Base-by-base conservation (phyloP, 2,329 filamentous ascomycete species). In the Phaeophleospora eucalypticola region DNA sequence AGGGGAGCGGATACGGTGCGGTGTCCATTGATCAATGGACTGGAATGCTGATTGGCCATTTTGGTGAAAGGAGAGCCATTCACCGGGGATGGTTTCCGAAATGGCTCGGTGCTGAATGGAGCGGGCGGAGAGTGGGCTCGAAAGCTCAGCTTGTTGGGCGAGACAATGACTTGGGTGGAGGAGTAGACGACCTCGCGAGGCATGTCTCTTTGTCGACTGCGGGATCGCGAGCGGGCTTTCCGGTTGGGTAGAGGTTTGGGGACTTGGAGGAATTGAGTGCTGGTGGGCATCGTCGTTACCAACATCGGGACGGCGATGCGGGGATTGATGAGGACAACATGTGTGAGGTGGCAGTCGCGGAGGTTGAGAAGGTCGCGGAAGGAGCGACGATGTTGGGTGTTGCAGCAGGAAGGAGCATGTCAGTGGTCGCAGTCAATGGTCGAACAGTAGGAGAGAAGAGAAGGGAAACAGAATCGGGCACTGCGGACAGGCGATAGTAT, bases 221-320 rank as follows among this genome's bases (percentile, higher is more conserved):
- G 51, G 27, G 63, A 65, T 21, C 61, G 56, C 12, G 64, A 65
- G 24, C 64, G 60, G 14, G 59, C 56, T 41, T 61, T 63, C 29
- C 64, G 58, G 39, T 59, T 59, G 19, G 61, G 61, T 9, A 65
- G 51, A 24, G 57, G 49, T 51, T 65, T 67, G 37, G 65, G 65
- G 32, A 68, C 65, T 53, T 67, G 64, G n/a, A 68, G 60, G 46
- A 61, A 66, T 48, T 63, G 60, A 16, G 61, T 49, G n/a, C 43
- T 55, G 14, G 24, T 45, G 40, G 49, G 49, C 51, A 54, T 57
- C 7, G 51, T 51, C 8, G 48, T 40, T 41, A 44, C 43, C 40
- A 45, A 49, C 49, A 52, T 52, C 15, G 46, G 20, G 37, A 48
- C 53, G 50, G 46, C 19, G 27, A 17, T 29, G 32, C 16, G 7